These are phyloP conservation scores for Vararia minispora DNA, from an alignment of 768 basidiomycete genomes.

Conservation along the genomic window DNA sequence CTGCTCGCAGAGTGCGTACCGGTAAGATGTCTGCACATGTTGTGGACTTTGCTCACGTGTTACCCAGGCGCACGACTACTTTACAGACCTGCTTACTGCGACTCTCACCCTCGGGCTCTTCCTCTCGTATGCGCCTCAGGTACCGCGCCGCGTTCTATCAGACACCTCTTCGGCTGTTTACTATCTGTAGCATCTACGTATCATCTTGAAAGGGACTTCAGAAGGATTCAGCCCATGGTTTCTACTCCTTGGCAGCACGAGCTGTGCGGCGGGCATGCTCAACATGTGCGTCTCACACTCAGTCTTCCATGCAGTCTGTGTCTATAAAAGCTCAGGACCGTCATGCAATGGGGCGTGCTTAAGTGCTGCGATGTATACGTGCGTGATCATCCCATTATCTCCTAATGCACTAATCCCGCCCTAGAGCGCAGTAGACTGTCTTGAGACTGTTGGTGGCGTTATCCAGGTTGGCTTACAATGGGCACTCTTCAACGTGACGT, in stretches of 20 bases:
- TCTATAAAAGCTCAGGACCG: conserved; percentile 41
- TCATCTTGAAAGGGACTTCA: conserved; percentile 65
- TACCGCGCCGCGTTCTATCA: background rate
- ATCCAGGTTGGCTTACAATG: conserved; percentile 77
- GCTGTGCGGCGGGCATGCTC: conserved; percentile 70
- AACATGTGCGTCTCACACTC: conserved; percentile 50
- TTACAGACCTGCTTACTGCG: conserved; percentile 11
- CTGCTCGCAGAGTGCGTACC: conserved; percentile 9
- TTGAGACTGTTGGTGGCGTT: conserved; percentile 74
- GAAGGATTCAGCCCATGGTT: conserved; percentile 92
- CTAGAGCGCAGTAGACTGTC: conserved; percentile 59
- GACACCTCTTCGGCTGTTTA: background rate
- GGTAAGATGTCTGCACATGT: background rate
- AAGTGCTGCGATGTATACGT: conserved; percentile 74
- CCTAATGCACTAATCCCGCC: background rate
- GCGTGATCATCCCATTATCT: conserved; percentile 19
- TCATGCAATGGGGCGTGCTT: conserved; percentile 76
- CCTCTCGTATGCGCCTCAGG: conserved; percentile 15
- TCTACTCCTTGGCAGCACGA: conserved; percentile 78
- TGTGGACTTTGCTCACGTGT: conserved; percentile 1
- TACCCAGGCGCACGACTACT: conserved; percentile 13
- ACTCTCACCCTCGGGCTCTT: conserved; percentile 14
- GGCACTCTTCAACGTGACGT: conserved; percentile 80
- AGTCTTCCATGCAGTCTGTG: conserved; percentile 1
- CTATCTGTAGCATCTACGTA: conserved; percentile 54